Evolutionary conservation across 2,329 filamentous ascomycete genomes (phyloP).

Genomic region (Neopestalotiopsis sp.): DNA sequence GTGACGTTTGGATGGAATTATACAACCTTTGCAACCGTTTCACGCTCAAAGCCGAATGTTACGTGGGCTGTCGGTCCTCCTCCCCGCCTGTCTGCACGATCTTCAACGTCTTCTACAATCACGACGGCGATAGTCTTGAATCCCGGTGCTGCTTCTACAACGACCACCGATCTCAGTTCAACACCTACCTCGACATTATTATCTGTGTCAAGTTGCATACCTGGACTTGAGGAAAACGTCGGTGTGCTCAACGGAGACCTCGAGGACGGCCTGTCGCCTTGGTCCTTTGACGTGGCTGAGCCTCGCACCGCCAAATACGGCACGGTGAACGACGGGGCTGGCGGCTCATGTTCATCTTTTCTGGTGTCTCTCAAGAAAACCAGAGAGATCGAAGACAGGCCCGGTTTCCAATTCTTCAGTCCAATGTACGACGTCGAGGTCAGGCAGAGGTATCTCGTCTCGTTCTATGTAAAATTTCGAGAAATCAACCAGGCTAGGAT

Average conservation of each 20-base stretch:
- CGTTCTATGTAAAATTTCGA: slow-evolving; percentile 12
- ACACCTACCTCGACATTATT: neutral
- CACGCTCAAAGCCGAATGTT: neutral
- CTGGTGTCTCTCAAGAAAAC: slow-evolving; percentile 1
- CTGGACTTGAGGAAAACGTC: neutral
- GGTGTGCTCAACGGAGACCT: slow-evolving; percentile 14
- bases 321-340: neutral
- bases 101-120: neutral
- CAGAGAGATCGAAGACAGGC: neutral
- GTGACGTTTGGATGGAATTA: neutral
- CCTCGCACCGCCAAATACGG: slow-evolving; percentile 3
- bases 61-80: neutral
- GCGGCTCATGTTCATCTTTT: slow-evolving; percentile 11
- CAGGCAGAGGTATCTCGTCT: neutral
- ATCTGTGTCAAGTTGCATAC: neutral
- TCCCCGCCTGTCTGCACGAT: neutral
- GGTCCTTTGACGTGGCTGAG: slow-evolving; percentile 8
- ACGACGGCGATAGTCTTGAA: neutral
- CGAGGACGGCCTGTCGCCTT: slow-evolving; percentile 8
- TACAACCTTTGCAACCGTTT: neutral
- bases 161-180: neutral
- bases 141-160: neutral
- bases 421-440: slow-evolving; percentile 7
- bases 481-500: neutral
- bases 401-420: slow-evolving; percentile 9